A percentile compares a stretch with the other conserved stretches of the same genome.
Evolutionary conservation across 2,329 filamentous ascomycete species (phyloP).

Genomic region (Fusarium penzigii): DNA sequence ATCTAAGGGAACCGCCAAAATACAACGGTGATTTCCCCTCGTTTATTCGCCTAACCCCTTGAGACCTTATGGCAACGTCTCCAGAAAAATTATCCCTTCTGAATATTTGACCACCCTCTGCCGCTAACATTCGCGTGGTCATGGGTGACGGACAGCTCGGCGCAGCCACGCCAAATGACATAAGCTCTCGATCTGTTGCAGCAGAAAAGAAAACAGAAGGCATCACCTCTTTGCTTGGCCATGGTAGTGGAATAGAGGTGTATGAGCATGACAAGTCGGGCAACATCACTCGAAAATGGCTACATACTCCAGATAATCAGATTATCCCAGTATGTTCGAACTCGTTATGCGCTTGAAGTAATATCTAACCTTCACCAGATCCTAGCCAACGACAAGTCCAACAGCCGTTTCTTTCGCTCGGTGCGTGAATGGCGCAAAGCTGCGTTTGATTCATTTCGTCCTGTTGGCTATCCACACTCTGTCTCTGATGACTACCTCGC

Average conservation of each 20-base stretch:
- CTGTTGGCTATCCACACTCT: constrained; percentile 83
- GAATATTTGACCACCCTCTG: no score
- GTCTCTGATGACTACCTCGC: constrained; percentile 83
- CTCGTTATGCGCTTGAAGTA: not conserved
- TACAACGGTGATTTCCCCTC: no score
- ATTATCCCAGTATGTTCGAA: constrained; percentile 28
- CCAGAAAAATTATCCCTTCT: no score
- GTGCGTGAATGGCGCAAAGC: constrained; percentile 40
- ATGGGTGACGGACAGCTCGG: not conserved
- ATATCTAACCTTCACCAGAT: constrained; percentile 22
- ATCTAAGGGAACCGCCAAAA: no score
- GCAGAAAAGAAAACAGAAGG: constrained; percentile 10
- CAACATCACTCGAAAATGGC: constrained; percentile 37
- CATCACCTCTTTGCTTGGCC: constrained; percentile 26
- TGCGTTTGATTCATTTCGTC: constrained; percentile 73
- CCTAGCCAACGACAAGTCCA: constrained; percentile 20
- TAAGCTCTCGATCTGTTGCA: not conserved
- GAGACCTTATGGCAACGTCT: no score
- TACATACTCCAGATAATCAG: constrained; percentile 29
- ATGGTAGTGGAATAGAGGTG: constrained; percentile 32
- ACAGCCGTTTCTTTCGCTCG: constrained; percentile 29
- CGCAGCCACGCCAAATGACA: not conserved
- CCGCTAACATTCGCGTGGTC: not conserved
- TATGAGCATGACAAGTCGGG: constrained; percentile 42
- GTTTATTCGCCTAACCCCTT: no score